Conservation (phyloP, 208 protist genomes). For the Angomonas desouzai region DNA sequence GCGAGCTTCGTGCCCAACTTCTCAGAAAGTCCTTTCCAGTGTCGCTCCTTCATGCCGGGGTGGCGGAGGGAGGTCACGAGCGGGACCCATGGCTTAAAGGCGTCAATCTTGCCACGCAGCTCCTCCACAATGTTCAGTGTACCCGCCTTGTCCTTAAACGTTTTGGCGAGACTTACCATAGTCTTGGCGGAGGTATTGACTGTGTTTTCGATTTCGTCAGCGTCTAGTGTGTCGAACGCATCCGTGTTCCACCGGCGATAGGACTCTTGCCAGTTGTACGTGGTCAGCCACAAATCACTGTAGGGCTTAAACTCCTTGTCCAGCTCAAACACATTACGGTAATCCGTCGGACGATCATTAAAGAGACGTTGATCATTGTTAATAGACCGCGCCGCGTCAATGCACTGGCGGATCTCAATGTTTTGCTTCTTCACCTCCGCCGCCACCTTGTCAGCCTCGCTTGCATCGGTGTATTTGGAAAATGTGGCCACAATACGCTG, state of each 20-base stretch:
- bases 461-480: constrained; percentile 89
- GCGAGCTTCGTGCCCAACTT: constrained; percentile 85
- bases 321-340: constrained; percentile 91
- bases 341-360: constrained; percentile 92
- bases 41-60: constrained; percentile 95
- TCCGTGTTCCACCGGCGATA: constrained; percentile 93
- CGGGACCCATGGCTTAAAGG: constrained; percentile 95
- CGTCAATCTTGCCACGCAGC: constrained; percentile 84
- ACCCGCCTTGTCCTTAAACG: constrained; percentile 92
- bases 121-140: constrained; percentile 90
- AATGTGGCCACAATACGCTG: constrained; percentile 91
- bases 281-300: constrained; percentile 94
- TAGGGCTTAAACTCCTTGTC: constrained; percentile 97
- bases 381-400: constrained; percentile 89
- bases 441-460: constrained; percentile 90
- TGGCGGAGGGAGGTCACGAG: constrained; percentile 93
- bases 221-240: constrained; percentile 91
- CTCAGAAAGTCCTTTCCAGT: constrained; percentile 91
- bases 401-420: constrained; percentile 91
- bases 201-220: constrained; percentile 91
- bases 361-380: constrained; percentile 96
- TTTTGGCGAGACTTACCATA: constrained; percentile 87
- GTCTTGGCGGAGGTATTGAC: constrained; percentile 79
- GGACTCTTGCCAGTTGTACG: constrained; percentile 92
- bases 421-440: constrained; percentile 93